Percentiles rank a stretch among this genome's conserved stretches.
Evolutionary conservation across 306 rosid genomes (phyloP).

Genomic region (Inga laurina): DNA sequence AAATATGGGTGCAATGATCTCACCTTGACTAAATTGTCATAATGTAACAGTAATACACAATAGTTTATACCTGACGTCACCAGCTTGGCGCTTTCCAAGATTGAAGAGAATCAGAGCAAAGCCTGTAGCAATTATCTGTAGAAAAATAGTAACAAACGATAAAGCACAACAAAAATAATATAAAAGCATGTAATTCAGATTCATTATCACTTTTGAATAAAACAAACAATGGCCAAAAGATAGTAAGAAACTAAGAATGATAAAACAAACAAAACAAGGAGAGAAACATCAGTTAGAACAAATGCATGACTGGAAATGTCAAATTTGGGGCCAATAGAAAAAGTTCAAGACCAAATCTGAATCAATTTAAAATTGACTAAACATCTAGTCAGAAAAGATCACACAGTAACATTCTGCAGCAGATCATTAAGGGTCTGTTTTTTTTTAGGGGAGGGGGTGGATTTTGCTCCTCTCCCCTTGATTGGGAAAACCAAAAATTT

Average conservation of each 20-base stretch:
- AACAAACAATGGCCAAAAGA: background rate
- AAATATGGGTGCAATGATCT: constrained; percentile 18
- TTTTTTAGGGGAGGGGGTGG: no score
- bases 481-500: no score
- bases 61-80: constrained; percentile 77
- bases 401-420: constrained; percentile 1
- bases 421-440: background rate
- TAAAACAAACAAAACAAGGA: background rate
- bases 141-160: constrained; percentile 24
- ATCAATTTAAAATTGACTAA: constrained; percentile 17
- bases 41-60: constrained; percentile 15
- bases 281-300: background rate
- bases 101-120: constrained; percentile 80
- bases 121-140: constrained; percentile 81
- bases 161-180: background rate
- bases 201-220: background rate
- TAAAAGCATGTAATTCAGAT: background rate
- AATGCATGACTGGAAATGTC: background rate
- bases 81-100: constrained; percentile 85
- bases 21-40: constrained; percentile 13
- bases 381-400: constrained; percentile 9
- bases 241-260: background rate
- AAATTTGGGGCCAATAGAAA: background rate
- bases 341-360: constrained; percentile 18
- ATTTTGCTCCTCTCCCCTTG: no score